phyloP scores from a whole-genome alignment of 202 grass and related monocot genomes.

The Dendrocalamus latiflorus region DNA sequence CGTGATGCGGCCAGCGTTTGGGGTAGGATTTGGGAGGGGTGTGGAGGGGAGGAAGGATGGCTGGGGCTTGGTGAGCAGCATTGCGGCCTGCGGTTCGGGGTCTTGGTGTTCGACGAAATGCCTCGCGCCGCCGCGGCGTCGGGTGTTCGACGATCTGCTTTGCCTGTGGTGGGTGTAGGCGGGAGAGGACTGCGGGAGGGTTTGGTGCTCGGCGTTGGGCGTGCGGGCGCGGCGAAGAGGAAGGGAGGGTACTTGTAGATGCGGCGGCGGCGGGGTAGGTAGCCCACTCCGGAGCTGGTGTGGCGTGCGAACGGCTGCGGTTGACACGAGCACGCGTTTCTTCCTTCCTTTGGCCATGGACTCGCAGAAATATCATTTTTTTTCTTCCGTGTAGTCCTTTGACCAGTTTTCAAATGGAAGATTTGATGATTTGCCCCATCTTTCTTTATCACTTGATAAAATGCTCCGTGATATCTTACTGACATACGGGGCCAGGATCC shows the following conservation, averaged over 20 bases:
- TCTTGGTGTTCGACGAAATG: conserved; percentile 27
- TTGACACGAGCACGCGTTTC: conserved; percentile 15
- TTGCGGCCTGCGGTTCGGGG: neutral
- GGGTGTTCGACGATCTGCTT: neutral
- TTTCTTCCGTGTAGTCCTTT: neutral
- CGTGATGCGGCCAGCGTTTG: neutral
- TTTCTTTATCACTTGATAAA: too few species aligned
- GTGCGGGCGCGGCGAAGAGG: neutral
- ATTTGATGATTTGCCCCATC: too few species aligned
- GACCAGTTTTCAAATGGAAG: too few species aligned
- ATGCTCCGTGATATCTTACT: too few species aligned
- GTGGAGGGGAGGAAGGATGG: neutral
- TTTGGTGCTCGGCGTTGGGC: conserved; percentile 8
- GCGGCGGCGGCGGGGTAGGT: conserved; percentile 12
- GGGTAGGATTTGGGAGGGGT: neutral
- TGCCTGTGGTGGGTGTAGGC: neutral
- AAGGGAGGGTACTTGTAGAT: conserved; percentile 2
- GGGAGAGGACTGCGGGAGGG: neutral
- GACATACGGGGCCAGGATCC: too few species aligned
- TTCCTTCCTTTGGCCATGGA: neutral
- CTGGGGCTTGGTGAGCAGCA: conserved; percentile 15
- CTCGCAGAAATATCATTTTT: too few species aligned
- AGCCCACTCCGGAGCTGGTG: neutral
- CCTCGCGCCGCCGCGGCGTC: neutral
- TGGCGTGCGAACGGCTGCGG: neutral